Evolutionary conservation across 257 asterid species (phyloP).

Genomic region (Nyctanthes arbortristis): DNA sequence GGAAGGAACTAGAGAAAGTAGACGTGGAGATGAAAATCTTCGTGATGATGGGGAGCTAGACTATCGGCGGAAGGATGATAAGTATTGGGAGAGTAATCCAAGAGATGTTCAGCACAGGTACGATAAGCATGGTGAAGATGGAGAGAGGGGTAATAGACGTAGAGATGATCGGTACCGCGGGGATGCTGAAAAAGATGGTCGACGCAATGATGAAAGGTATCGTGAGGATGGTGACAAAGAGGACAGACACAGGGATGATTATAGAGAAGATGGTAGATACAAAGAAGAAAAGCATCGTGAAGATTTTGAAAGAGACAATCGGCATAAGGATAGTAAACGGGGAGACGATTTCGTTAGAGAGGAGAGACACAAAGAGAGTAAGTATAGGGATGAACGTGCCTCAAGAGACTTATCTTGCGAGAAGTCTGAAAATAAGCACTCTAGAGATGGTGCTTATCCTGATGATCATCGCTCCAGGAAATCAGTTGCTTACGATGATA

Average conservation of each 20-base stretch:
- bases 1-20: slow-evolving; percentile 52
- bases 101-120: slow-evolving; percentile 49
- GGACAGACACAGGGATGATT: slow-evolving; percentile 42
- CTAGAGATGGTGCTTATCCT: slow-evolving; percentile 60
- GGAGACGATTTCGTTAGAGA: slow-evolving; percentile 70
- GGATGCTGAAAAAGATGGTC: slow-evolving; percentile 55
- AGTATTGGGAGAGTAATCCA: slow-evolving; percentile 51
- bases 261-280: slow-evolving; percentile 28
- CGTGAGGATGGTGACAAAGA: slow-evolving; percentile 61
- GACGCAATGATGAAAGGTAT: slow-evolving; percentile 53
- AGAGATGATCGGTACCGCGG: slow-evolving; percentile 65
- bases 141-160: slow-evolving; percentile 54
- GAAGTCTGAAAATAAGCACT: slow-evolving; percentile 64
- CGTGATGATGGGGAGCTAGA: slow-evolving; percentile 58
- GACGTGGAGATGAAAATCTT: slow-evolving; percentile 55
- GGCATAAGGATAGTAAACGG: slow-evolving; percentile 56
- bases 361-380: slow-evolving; percentile 61
- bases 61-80: slow-evolving; percentile 57
- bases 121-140: slow-evolving; percentile 61
- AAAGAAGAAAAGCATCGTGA: slow-evolving; percentile 68
- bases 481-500: slow-evolving; percentile 55
- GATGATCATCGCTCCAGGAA: slow-evolving; percentile 61
- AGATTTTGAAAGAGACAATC: slow-evolving; percentile 58
- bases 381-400: slow-evolving; percentile 63
- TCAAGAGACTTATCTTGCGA: slow-evolving; percentile 66